Base-by-base conservation (phyloP, 2,329 filamentous ascomycete species). In the Phialophora chinensis region DNA sequence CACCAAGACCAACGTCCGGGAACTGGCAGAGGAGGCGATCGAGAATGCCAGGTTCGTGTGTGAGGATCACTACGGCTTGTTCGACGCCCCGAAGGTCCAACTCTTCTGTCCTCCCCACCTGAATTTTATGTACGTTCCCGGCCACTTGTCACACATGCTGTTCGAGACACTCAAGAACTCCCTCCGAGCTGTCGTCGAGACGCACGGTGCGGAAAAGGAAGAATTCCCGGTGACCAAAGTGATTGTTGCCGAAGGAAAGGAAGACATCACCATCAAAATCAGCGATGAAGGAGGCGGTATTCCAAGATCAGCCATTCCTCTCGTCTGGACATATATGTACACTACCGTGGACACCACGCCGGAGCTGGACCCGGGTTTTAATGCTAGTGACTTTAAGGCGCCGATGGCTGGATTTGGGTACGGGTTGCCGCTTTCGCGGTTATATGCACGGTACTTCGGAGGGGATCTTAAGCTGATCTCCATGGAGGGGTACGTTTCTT, bases 271-370 rank as follows among this genome's bases (percentile, higher is more conserved):
- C 4, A 97, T 99, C 83, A 99, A 99, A 81, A 91, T 99, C 73
- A 92, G 91, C 4, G 95, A 99, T 77, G 95, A 99, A 80, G 95
- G 95, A 66, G 95, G 95, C 70, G 95, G 95, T 69, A 98, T 99
- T 61, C 93, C 95, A 0, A 85, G 95, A 74, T 96, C 91, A 74
- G 88, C 92, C 60, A 98, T 99, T 70, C 95, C 95, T 4, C 85
- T 99, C 14, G 95, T 98, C n/a, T 99, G 95, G 95, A 99, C 95
- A 12, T 99, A 99, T 79, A 99, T 98, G 95, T 99, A 99, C 79
- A 99, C 95, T 42, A 99, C 95, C 1, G 95, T 99, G 71, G 95
- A 98, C 78, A 89, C 93, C 73, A 98, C 95, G 25, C 95, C 95
- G 14, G 96, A 89, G 76, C 83, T 99, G 69, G 95, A 99, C 76